Evolutionary conservation across 768 basidiomycete genomes (phyloP), one percentile per base, ranked within the genome.

Genomic region (Piloderma croceum): DNA sequence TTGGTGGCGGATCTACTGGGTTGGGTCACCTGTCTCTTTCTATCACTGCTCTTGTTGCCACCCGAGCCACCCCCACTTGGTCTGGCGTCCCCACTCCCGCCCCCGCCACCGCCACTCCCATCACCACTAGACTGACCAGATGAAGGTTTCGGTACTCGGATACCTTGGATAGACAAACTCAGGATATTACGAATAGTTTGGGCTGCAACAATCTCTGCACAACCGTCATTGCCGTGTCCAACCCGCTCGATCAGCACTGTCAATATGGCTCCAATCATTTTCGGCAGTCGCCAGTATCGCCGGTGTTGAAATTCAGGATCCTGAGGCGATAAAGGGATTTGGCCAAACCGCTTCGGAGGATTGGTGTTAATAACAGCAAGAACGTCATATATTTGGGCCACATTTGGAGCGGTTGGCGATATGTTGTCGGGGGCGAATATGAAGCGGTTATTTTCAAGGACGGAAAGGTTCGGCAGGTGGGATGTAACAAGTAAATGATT

Each of bases 371-470:
- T 20, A 15, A 38, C 24, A 9, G 36, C 36, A 19, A 34, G 7
- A 24, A 39, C 41, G 31, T 47, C 45, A 38, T 42, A 46, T 37
- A 46, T 46, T 31, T 41, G 45, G 29, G 41, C 45, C 11, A 23
- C 41, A 33, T 43, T 43, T 38, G 19, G 31, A 35, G 17, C 36
- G 25, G 17, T 27, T 15, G 46, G 42, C 17, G 20, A 31, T 38
- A 38, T 47, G 6, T 29, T 34, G 18, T 11, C 18, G 7, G 46
- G 46, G 22, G 46, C 41, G 10, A 20, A 20, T 35, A 15, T 34
- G 24, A 47, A 39, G 13, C 25, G 36, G 20, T 33, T 33, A 7
- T 42, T 18, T 32, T 42, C 36, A 18, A 46, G 25, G 19, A 42
- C 39, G 41, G 45, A 46, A 33, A 46, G 45, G 17, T 13, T 18